Base-by-base conservation (phyloP, 768 basidiomycete genomes). In the Psilocybe tampanensis region DNA sequence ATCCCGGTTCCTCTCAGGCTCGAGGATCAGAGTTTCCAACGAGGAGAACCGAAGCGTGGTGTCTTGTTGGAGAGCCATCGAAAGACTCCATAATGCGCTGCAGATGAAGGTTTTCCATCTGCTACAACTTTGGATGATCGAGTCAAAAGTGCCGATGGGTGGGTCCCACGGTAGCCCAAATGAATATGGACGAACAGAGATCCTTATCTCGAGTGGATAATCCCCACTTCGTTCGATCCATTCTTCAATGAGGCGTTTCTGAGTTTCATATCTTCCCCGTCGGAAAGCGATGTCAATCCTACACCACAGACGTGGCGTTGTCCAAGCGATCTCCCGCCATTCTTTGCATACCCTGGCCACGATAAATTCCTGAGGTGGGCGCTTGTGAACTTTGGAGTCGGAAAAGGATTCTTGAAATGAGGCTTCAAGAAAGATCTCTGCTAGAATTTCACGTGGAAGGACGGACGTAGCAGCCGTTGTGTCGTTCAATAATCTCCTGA, bases 221-320 rank as follows among this genome's bases (percentile, higher is more conserved):
- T 39, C 39, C 11, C 52, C 41, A 18, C 33, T 49, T 22, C 58
- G 44, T 9, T 8, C 21, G 19, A 59, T 19, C 52, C 58, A 59
- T 44, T 54, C 47, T 24, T 54, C 39, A 24, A 58, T 8, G 15
- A 58, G 52, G 2, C 9, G 11, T 19, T 24, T 26, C 49, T 60
- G 58, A 2, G 12, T 19, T 17, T 41, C 17, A 3, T 11, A 41
- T 2, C 23, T 21, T 15, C 19, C 24, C 17, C 33, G 33, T 7
- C 36, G 43, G 6, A 61, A 54, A 24, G 39, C 22, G 29, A 64
- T 56, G 15, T 24, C 44, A 26, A 61, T 15, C 32, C 19, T 47
- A 21, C 43, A 50, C 63, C 63, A 64, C 8, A 64, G 42, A 3
- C 23, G 33, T 7, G 60, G 60, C 13, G 52, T 61, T 15, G 52